Conservation (phyloP, 176 grass and related monocot genomes). For the Avena insularis region DNA sequence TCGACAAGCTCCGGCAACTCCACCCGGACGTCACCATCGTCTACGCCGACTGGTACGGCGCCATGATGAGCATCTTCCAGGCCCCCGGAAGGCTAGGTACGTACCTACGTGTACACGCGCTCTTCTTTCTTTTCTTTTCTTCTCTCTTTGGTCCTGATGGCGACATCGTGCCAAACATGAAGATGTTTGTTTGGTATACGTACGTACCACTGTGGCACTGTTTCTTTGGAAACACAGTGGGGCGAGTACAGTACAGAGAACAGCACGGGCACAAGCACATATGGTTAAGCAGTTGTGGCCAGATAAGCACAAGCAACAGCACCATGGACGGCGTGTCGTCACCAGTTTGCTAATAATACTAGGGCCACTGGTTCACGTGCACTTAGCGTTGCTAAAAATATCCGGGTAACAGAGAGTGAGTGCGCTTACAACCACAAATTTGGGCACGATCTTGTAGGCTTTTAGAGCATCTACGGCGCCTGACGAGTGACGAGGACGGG, state of each 20-base stretch:
- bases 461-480: too few relatives aligned
- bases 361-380: conserved; percentile 25
- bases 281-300: neutral
- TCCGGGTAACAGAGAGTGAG: neutral
- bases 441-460: neutral
- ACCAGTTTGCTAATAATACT: neutral
- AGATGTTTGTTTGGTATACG: neutral
- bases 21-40: conserved; percentile 70
- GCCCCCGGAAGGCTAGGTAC: conserved; percentile 50
- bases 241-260: neutral
- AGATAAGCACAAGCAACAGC: neutral
- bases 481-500: too few relatives aligned
- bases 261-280: neutral
- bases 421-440: neutral
- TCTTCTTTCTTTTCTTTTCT: neutral
- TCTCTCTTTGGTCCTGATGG: neutral
- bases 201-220: neutral
- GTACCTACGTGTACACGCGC: neutral
- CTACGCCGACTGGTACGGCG: conserved; percentile 82
- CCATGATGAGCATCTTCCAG: conserved; percentile 60
- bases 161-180: conserved; percentile 23
- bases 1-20: conserved; percentile 41
- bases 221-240: conserved; percentile 24
- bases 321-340: neutral
- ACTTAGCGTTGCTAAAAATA: neutral